These are phyloP conservation scores for Fusarium sarcochroum DNA, from an alignment of 2,329 filamentous ascomycete species.

Conservation along the genomic window DNA sequence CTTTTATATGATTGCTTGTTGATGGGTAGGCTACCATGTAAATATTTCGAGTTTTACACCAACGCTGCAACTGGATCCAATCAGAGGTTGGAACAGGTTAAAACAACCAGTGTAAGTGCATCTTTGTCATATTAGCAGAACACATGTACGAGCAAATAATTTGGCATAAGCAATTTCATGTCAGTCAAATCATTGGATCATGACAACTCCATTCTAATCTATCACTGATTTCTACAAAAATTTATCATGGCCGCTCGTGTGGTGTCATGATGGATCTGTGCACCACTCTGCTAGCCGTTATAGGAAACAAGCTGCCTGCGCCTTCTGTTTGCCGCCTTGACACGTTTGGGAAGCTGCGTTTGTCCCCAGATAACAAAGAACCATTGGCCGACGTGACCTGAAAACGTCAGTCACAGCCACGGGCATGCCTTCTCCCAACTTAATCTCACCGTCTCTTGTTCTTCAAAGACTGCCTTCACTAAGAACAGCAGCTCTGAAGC, in stretches of 20 bases:
- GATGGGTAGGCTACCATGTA: not conserved
- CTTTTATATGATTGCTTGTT: not conserved
- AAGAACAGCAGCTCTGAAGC: slow-evolving; percentile 51
- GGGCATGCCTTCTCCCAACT: slow-evolving; percentile 52
- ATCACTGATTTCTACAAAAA: too few relatives aligned
- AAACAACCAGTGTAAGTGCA: not conserved
- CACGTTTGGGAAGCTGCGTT: slow-evolving; percentile 48
- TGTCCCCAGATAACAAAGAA: slow-evolving; percentile 40
- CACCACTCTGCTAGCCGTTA: slow-evolving; percentile 31
- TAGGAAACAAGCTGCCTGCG: slow-evolving; percentile 28
- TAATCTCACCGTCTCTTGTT: slow-evolving; percentile 53
- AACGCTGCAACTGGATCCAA: not conserved
- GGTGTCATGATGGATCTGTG: slow-evolving; percentile 22
- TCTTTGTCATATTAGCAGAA: not conserved
- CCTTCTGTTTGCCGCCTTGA: slow-evolving; percentile 30
- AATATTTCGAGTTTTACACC: not conserved
- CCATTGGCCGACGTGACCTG: slow-evolving; percentile 40
- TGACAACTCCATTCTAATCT: not conserved
- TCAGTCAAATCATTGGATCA: too few relatives aligned
- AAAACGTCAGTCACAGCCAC: slow-evolving; percentile 35
- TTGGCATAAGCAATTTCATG: too few relatives aligned
- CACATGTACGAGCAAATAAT: not conserved
- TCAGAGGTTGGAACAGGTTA: not conserved
- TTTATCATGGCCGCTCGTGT: slow-evolving; percentile 8
- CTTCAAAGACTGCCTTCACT: slow-evolving; percentile 54